Evolutionary conservation across 2,329 filamentous ascomycete genomes (phyloP), one percentile per base, ranked within the genome.

Genomic region (Epichloe glyceriae): DNA sequence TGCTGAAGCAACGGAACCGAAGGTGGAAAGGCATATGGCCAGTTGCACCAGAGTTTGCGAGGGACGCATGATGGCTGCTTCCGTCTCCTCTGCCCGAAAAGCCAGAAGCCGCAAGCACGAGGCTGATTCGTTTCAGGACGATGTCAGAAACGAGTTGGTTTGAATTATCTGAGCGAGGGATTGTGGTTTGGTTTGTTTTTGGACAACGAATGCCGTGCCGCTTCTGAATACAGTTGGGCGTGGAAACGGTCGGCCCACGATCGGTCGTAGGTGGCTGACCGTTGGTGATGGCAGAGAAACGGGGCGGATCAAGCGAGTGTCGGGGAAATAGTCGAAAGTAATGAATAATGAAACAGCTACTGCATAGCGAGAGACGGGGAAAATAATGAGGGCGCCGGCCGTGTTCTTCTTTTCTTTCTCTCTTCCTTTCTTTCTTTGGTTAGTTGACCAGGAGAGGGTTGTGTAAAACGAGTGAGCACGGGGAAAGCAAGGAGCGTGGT

Each of bases 1-100:
- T n/a, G 72, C 71, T 20, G 75, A 71, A 14, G 72, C 71, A 26
- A 77, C 56, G 15, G 73, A 69, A 8, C 74, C 65, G 49, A 80
- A 64, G 34, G 78, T 72, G 42, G 66, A 65, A 15, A 82, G 68
- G 56, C 79, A 68, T 50, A 75, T 56, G 48, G 76, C 71, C 57
- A 78, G 60, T 43, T 73, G 70, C 61, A 72, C 63, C 50, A 78
- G 58, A 47, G 69, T 68, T 46, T 64, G 64, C 55, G 72, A 65
- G 55, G 72, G 64, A 70, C 70, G 76, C 78, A 81, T 64, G 58
- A 37, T 45, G 49, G 26, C 17, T 22, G 17, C 37, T 42, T 30
- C 47, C 14, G 40, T 43, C 47, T 34, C 20, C 6, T 34, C 37
- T 17, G 37, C 22, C 22, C 19, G 5, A 35, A 17, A 30, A 30